These are phyloP conservation scores for Castanospermum australe DNA, from an alignment of 306 rosid genomes.

Conservation along the genomic window DNA sequence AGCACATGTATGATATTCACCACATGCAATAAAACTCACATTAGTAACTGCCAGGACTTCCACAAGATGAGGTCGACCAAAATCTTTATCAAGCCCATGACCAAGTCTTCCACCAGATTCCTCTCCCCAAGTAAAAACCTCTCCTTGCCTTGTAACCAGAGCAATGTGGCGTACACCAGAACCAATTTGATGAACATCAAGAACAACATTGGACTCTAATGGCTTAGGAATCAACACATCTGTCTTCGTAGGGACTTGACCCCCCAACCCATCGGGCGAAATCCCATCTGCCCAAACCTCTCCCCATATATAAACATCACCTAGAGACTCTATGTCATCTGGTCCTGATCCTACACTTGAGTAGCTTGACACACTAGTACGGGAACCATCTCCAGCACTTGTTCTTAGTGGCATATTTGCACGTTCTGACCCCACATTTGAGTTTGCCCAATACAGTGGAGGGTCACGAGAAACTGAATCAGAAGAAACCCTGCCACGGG, in stretches of 20 bases:
- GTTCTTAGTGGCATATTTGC: constrained; percentile 72
- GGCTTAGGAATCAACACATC: constrained; percentile 77
- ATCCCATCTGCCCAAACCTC: constrained; percentile 70
- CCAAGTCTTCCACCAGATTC: constrained; percentile 95
- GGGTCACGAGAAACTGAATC: constrained; percentile 54
- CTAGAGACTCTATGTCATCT: constrained; percentile 93
- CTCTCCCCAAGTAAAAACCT: constrained; percentile 98
- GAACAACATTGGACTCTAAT: constrained; percentile 83
- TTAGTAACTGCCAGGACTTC: constrained; percentile 67
- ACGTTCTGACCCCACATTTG: constrained; percentile 69
- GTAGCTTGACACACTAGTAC: constrained; percentile 80
- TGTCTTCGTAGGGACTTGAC: constrained; percentile 42
- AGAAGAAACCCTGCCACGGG: constrained; percentile 50
- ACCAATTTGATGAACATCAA: constrained; percentile 82
- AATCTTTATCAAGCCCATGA: constrained; percentile 75
- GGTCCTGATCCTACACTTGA: constrained; percentile 79
- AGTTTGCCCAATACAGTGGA: constrained; percentile 39
- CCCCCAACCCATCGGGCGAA: constrained; percentile 56
- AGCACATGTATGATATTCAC: constrained; percentile 91
- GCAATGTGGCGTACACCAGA: constrained; percentile 80
- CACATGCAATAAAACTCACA: constrained; percentile 75
- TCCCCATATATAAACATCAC: constrained; percentile 95
- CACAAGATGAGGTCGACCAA: constrained; percentile 65
- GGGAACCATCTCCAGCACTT: constrained; percentile 77
- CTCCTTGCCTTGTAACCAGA: constrained; percentile 93